phyloP scores from a whole-genome alignment of 768 basidiomycete species.

The Sarcodon sp. region DNA sequence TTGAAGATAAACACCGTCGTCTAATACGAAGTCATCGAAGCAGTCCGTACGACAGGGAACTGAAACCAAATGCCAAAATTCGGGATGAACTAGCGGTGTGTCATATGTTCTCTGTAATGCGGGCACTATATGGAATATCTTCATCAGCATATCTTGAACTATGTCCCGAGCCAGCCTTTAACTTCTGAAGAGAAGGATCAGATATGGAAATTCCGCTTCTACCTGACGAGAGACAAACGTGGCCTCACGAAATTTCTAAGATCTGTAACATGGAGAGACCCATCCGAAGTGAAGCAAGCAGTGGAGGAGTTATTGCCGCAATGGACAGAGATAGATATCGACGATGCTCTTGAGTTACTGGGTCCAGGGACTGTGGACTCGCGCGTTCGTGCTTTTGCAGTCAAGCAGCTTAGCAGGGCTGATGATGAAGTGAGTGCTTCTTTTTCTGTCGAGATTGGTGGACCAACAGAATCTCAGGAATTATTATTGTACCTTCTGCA shows the following conservation, averaged over 20 bases:
- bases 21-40: slow-evolving; percentile 91
- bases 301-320: slow-evolving; percentile 91
- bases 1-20: slow-evolving; percentile 93
- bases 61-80: slow-evolving; percentile 95
- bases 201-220: slow-evolving; percentile 99
- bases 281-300: slow-evolving; percentile 93
- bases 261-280: slow-evolving; percentile 95
- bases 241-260: slow-evolving; percentile 97
- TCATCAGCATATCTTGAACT: slow-evolving; percentile 71
- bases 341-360: slow-evolving; percentile 90
- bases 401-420: slow-evolving; percentile 78
- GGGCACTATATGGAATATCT: background rate
- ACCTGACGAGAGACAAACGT: slow-evolving; percentile 81
- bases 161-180: slow-evolving; percentile 79
- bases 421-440: slow-evolving; percentile 74
- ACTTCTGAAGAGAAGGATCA: slow-evolving; percentile 91
- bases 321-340: slow-evolving; percentile 96
- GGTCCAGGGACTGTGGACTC: slow-evolving; percentile 88
- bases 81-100: slow-evolving; percentile 84
- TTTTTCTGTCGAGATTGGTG: background rate
- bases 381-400: slow-evolving; percentile 87
- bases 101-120: background rate
- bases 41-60: slow-evolving; percentile 87
- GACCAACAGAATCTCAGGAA: slow-evolving; percentile 41
- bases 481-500: slow-evolving; percentile 86